Evolutionary conservation across 1,284 basidiomycete genomes (phyloP).

Genomic region (Ganoderma boninense): DNA sequence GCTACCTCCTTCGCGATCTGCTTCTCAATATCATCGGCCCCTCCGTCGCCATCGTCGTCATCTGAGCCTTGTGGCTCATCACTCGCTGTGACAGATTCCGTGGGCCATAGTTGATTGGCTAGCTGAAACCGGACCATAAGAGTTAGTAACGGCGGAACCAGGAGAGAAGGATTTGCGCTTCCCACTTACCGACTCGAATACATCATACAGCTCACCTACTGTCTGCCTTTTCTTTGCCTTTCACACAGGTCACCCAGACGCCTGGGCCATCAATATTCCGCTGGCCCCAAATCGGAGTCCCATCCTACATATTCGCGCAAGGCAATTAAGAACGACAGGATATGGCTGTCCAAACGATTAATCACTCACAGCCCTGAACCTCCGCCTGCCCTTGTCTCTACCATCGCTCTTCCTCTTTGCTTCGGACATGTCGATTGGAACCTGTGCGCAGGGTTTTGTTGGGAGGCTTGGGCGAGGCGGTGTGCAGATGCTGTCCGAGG

Average conservation of each 20-base stretch:
- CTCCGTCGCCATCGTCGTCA: conserved; percentile 45
- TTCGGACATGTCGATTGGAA: conserved; percentile 32
- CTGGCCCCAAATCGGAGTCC: conserved; percentile 70
- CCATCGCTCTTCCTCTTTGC: conserved; percentile 38
- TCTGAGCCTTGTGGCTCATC: conserved; percentile 37
- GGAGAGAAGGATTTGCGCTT: too few species aligned
- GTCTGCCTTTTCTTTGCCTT: conserved; percentile 81
- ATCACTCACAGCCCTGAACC: conserved; percentile 38
- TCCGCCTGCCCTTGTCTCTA: conserved; percentile 35
- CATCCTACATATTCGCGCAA: conserved; percentile 52
- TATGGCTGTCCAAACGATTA: neutral
- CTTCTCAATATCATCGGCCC: conserved; percentile 65
- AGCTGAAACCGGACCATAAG: conserved; percentile 52
- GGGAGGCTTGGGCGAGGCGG: neutral
- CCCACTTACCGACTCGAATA: conserved; percentile 75
- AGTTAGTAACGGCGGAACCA: neutral
- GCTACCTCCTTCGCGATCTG: conserved; percentile 76
- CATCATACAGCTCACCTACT: conserved; percentile 76
- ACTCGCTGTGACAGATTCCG: conserved; percentile 20
- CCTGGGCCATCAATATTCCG: conserved; percentile 77
- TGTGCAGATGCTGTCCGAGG: conserved; percentile 5
- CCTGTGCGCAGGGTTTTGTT: neutral
- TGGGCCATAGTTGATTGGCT: conserved; percentile 75
- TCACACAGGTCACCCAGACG: conserved; percentile 83
- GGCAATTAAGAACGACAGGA: neutral